These are phyloP conservation scores for Aspergillus ruber DNA, from an alignment of 2,329 filamentous ascomycete genomes.

Conservation along the genomic window DNA sequence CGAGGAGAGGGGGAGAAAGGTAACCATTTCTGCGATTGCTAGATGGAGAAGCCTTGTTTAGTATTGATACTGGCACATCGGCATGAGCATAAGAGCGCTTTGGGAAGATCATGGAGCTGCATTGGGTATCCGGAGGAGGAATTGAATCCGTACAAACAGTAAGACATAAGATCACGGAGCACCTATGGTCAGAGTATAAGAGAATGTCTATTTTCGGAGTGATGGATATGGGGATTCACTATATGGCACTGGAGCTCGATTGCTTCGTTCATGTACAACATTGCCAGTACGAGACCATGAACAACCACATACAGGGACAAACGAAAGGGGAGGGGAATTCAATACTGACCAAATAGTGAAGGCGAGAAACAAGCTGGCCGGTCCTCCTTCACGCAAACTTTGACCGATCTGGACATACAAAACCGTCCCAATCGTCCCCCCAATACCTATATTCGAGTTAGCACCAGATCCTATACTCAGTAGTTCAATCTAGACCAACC, in stretches of 20 bases:
- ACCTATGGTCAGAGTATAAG: conserved; percentile 35
- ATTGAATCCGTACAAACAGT: conserved; percentile 37
- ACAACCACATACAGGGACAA: not conserved
- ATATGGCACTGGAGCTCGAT: not conserved
- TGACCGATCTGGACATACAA: conserved; percentile 40
- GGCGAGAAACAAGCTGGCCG: conserved; percentile 39
- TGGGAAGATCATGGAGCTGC: conserved; percentile 4
- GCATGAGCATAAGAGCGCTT: conserved; percentile 7
- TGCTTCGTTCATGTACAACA: not conserved
- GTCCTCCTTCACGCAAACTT: conserved; percentile 35
- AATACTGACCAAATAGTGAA: conserved; percentile 41
- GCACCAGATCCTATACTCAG: not conserved
- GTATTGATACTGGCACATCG: not conserved
- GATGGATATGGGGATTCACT: not conserved
- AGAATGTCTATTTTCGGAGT: conserved; percentile 9
- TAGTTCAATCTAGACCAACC: conserved; percentile 7
- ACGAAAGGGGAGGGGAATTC: not conserved
- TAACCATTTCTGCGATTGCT: conserved; percentile 43
- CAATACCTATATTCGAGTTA: conserved; percentile 23
- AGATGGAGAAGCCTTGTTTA: not conserved
- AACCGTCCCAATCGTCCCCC: conserved; percentile 40
- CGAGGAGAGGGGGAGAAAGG: conserved; percentile 42
- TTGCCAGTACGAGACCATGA: not conserved
- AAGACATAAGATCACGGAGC: conserved; percentile 39
- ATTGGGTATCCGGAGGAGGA: conserved; percentile 1